phyloP scores from a whole-genome alignment of 2,329 filamentous ascomycete genomes.

The Penicillium crustosum region DNA sequence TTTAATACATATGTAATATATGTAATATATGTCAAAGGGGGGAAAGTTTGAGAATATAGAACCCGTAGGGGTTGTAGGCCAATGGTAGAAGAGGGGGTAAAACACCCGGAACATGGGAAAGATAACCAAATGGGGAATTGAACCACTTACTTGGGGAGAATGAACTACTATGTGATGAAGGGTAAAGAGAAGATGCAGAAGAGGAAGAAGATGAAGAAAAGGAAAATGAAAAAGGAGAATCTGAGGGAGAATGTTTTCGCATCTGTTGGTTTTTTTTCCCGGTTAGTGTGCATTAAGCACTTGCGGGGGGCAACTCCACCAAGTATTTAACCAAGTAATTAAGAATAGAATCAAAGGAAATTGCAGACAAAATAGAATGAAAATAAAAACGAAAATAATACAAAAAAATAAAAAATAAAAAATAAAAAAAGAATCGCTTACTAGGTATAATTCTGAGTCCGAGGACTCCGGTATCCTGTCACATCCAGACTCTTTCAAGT shows the following conservation, averaged over 20 bases:
- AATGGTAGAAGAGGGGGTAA: constrained; percentile 7
- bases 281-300: constrained; percentile 13
- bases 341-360: not conserved
- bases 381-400: not conserved
- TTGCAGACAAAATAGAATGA: not conserved
- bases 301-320: constrained; percentile 10
- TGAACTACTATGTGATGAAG: constrained; percentile 35
- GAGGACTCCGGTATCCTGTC: not conserved
- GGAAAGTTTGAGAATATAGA: constrained; percentile 7
- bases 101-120: not conserved
- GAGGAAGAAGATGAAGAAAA: constrained; percentile 24
- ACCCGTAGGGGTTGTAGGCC: constrained; percentile 3
- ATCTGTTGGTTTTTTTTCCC: constrained; percentile 4
- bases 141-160: constrained; percentile 13
- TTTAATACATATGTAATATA: not conserved
- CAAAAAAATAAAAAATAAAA: not conserved
- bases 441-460: not conserved
- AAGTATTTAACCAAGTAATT: too few relatives aligned
- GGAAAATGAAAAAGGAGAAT: constrained; percentile 22
- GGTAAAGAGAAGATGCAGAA: constrained; percentile 28
- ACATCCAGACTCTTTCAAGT: too few relatives aligned
- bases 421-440: not conserved
- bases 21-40: constrained; percentile 4
- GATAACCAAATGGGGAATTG: constrained; percentile 1
- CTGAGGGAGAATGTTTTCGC: constrained; percentile 12